phyloP scores from a whole-genome alignment of 2,329 filamentous ascomycete species.

The Cercospora sesami region DNA sequence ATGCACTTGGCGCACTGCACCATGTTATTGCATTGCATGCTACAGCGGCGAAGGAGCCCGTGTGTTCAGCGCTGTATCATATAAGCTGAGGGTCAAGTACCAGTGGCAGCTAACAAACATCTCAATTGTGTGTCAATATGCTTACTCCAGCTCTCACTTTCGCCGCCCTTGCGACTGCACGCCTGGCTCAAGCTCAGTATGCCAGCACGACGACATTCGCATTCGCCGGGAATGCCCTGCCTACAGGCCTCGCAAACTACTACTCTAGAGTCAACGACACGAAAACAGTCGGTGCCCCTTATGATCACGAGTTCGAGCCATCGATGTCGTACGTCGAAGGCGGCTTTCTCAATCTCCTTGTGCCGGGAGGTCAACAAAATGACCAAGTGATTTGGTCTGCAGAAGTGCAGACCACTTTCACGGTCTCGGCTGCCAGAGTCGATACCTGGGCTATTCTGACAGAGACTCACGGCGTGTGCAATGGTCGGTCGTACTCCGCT shows the following conservation, averaged over 20 bases:
- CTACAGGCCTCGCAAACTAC: conserved; percentile 8
- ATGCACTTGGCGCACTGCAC: neutral
- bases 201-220: conserved; percentile 14
- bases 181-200: conserved; percentile 6
- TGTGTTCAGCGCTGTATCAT: neutral
- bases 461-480: conserved; percentile 19
- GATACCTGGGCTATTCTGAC: conserved; percentile 23
- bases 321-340: conserved; percentile 11
- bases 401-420: conserved; percentile 20
- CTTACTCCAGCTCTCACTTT: neutral
- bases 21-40: neutral
- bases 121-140: neutral
- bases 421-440: conserved; percentile 19
- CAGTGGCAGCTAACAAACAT: neutral
- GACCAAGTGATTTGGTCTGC: conserved; percentile 16
- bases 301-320: conserved; percentile 11
- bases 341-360: conserved; percentile 22
- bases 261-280: conserved; percentile 1
- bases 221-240: conserved; percentile 11
- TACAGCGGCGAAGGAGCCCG: neutral
- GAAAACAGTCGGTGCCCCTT: neutral
- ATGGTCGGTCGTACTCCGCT: conserved; percentile 6
- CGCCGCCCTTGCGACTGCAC: neutral
- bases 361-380: conserved; percentile 15
- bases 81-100: neutral